Evolutionary conservation across 2,329 filamentous ascomycete genomes (phyloP).

Genomic region (Leptographium procerum): DNA sequence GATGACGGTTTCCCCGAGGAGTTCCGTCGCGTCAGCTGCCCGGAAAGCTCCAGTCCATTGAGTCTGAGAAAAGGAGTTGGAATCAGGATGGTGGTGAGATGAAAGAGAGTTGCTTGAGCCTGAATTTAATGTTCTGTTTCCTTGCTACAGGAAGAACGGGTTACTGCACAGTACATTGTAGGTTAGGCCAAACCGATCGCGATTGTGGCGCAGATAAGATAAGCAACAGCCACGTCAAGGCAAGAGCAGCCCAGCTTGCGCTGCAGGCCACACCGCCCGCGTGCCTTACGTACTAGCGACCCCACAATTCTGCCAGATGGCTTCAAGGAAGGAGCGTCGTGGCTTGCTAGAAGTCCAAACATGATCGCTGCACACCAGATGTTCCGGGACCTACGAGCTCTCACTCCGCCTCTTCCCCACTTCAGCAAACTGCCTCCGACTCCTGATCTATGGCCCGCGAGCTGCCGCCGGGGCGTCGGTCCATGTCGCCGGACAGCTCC

Average conservation of each 20-base stretch:
- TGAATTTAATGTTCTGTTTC: too few relatives aligned
- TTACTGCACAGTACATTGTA: too few relatives aligned
- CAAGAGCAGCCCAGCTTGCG: too few relatives aligned
- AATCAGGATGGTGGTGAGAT: too few relatives aligned
- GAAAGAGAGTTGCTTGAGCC: background rate
- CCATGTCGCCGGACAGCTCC: slow-evolving; percentile 70
- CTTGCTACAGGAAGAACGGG: background rate
- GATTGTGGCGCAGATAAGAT: slow-evolving; percentile 1
- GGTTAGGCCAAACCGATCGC: too few relatives aligned
- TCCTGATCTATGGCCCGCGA: slow-evolving; percentile 48
- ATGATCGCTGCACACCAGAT: background rate
- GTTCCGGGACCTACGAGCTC: background rate
- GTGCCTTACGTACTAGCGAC: background rate
- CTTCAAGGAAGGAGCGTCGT: slow-evolving; percentile 1
- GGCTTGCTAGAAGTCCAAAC: background rate
- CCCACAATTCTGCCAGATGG: slow-evolving; percentile 5
- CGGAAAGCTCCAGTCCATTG: too few relatives aligned
- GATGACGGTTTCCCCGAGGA: background rate
- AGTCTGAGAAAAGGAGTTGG: too few relatives aligned
- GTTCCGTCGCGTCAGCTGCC: background rate
- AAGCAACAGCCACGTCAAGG: too few relatives aligned
- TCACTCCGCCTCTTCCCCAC: background rate
- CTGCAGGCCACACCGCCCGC: background rate
- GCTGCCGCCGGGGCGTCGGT: slow-evolving; percentile 42
- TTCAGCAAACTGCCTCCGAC: slow-evolving; percentile 12